Conservation (phyloP, 2,329 filamentous ascomycete species). For the Bisporella sp. region DNA sequence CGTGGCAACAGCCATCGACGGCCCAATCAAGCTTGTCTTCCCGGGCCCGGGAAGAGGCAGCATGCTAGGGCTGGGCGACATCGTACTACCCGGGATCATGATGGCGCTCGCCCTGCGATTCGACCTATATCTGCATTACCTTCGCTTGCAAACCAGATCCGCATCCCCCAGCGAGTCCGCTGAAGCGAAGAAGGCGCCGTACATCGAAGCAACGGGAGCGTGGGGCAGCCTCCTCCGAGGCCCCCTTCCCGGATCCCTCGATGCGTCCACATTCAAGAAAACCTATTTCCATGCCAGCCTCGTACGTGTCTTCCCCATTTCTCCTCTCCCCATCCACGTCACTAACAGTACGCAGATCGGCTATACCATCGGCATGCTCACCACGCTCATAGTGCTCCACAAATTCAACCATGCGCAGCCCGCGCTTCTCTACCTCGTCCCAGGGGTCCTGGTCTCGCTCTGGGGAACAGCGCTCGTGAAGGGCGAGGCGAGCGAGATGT, state of each 20-base stretch:
- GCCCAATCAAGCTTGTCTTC: slow-evolving; percentile 88
- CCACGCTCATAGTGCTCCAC: slow-evolving; percentile 70
- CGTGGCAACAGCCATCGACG: slow-evolving; percentile 82
- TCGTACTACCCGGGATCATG: slow-evolving; percentile 87
- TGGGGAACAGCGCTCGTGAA: slow-evolving; percentile 67
- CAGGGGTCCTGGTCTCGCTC: slow-evolving; percentile 67
- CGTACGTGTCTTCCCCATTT: slow-evolving; percentile 19
- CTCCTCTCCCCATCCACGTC: not conserved
- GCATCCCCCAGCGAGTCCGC: slow-evolving; percentile 14
- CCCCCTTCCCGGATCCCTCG: slow-evolving; percentile 49
- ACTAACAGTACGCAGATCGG: slow-evolving; percentile 34
- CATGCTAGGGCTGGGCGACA: slow-evolving; percentile 91
- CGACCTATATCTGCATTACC: slow-evolving; percentile 80
- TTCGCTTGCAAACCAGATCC: slow-evolving; percentile 48
- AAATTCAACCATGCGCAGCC: slow-evolving; percentile 79
- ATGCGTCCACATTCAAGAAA: slow-evolving; percentile 57
- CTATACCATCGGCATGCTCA: slow-evolving; percentile 71
- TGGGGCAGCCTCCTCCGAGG: slow-evolving; percentile 76
- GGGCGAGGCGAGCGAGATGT: slow-evolving; percentile 70
- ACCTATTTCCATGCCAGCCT: slow-evolving; percentile 78
- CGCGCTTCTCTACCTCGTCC: slow-evolving; percentile 86
- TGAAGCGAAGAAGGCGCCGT: slow-evolving; percentile 17
- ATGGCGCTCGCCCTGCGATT: slow-evolving; percentile 85
- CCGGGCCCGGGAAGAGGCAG: slow-evolving; percentile 56
- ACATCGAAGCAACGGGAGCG: slow-evolving; percentile 54